Evolutionary conservation across 164 flowering plant genomes (phyloP).

Genomic region (Paratinospora sagittata): DNA sequence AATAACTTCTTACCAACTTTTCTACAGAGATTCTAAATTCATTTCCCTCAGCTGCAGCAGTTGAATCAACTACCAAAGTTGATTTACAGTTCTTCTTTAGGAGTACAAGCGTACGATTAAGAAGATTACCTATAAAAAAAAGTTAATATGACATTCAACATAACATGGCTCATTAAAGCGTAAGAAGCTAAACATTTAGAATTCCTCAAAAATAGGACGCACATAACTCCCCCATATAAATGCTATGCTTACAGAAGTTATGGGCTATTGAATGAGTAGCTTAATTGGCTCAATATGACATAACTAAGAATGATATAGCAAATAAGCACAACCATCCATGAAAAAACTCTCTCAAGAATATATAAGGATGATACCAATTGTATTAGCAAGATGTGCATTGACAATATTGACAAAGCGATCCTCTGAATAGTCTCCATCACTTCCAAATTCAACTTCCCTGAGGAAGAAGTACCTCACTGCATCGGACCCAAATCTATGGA

Average conservation of each 20-base stretch:
- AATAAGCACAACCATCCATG: not conserved
- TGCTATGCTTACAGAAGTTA: too few species aligned
- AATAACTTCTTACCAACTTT: constrained; percentile 44
- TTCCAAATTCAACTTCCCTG: constrained; percentile 90
- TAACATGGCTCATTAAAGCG: not conserved
- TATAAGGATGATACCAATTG: constrained; percentile 52
- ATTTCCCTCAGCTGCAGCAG: constrained; percentile 69
- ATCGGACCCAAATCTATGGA: constrained; percentile 76
- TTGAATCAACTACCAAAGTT: constrained; percentile 71
- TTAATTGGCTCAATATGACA: too few species aligned
- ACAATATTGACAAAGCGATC: constrained; percentile 80
- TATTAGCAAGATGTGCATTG: constrained; percentile 94
- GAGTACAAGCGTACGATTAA: constrained; percentile 95
- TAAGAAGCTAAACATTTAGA: not conserved
- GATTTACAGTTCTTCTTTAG: constrained; percentile 84
- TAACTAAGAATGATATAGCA: not conserved
- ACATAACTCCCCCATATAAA: too few species aligned
- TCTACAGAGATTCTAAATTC: constrained; percentile 62
- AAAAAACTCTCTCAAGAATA: not conserved
- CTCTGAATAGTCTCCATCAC: constrained; percentile 96
- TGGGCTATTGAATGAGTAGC: too few species aligned
- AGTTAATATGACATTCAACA: not conserved
- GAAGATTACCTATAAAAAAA: constrained; percentile 76
- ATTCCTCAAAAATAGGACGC: too few species aligned
- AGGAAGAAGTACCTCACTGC: constrained; percentile 95